phyloP scores from a whole-genome alignment of 2,329 filamentous ascomycete genomes.

The Amylocarpus encephaloides region DNA sequence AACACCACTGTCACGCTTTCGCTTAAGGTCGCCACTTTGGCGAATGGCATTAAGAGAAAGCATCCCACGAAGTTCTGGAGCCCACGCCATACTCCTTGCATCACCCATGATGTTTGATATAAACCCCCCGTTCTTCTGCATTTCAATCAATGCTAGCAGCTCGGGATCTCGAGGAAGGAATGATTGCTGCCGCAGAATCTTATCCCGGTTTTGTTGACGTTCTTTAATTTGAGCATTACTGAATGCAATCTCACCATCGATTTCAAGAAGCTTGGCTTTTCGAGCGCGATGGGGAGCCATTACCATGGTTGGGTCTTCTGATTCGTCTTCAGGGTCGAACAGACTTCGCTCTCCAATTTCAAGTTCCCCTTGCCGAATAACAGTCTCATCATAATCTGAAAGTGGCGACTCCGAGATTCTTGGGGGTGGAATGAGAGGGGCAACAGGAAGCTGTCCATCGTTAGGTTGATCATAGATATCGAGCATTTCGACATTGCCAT shows the following conservation, averaged over 20 bases:
- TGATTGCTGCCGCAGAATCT: constrained; percentile 74
- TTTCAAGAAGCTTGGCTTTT: constrained; percentile 73
- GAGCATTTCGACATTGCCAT: constrained; percentile 59
- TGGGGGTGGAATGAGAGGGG: constrained; percentile 44
- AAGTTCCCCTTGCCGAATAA: constrained; percentile 52
- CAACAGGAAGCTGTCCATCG: constrained; percentile 41
- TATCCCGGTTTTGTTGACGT: constrained; percentile 78
- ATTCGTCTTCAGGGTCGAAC: constrained; percentile 52
- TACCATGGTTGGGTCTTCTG: constrained; percentile 52
- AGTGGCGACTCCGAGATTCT: constrained; percentile 65
- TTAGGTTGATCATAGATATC: constrained; percentile 55
- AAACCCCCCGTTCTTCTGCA: constrained; percentile 88
- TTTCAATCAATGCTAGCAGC: constrained; percentile 78
- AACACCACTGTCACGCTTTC: constrained; percentile 85
- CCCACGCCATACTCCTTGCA: constrained; percentile 72
- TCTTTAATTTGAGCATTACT: constrained; percentile 73
- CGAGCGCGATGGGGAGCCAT: constrained; percentile 68
- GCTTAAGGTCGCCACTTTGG: constrained; percentile 74
- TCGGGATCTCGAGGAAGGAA: constrained; percentile 86
- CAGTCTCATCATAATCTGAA: constrained; percentile 61
- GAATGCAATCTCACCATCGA: constrained; percentile 73
- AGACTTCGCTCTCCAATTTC: constrained; percentile 46
- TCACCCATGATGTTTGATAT: constrained; percentile 82
- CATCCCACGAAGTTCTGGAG: constrained; percentile 86
- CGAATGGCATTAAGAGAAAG: constrained; percentile 80